Conservation (phyloP, 495 filamentous ascomycete species). For the Penicillium herquei region DNA sequence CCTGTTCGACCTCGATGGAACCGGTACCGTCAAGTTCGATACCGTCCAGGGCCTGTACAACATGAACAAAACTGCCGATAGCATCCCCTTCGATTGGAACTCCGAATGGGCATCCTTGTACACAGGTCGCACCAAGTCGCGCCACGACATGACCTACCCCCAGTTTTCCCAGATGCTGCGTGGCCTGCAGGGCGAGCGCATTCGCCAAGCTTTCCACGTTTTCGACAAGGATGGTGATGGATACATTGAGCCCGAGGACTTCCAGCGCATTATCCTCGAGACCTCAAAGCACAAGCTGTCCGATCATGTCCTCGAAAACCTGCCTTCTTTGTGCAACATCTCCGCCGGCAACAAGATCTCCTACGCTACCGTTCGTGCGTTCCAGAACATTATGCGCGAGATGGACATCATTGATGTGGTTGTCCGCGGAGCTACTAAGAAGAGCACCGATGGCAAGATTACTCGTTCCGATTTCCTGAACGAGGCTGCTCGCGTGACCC, state of each 20-base stretch:
- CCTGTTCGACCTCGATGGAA: conserved; percentile 82
- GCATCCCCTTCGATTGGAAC: conserved; percentile 94
- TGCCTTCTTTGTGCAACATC: conserved; percentile 94
- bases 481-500: conserved; percentile 83
- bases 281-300: conserved; percentile 96
- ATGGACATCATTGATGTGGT: conserved; percentile 97
- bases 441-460: conserved; percentile 87
- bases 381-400: conserved; percentile 93
- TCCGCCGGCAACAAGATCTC: conserved; percentile 88
- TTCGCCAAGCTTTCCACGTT: conserved; percentile 88
- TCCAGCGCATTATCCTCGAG: conserved; percentile 91
- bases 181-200: conserved; percentile 90
- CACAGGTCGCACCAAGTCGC: conserved; percentile 75
- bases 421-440: conserved; percentile 77
- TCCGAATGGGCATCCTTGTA: conserved; percentile 97
- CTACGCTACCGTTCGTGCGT: conserved; percentile 94
- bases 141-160: conserved; percentile 89
- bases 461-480: conserved; percentile 92
- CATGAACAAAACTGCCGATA: conserved; percentile 73
- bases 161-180: conserved; percentile 99
- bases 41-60: conserved; percentile 78
- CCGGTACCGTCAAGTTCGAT: conserved; percentile 81
- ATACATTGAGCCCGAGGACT: conserved; percentile 95
- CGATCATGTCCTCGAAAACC: conserved; percentile 90
- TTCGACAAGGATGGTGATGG: conserved; percentile 94